These are phyloP conservation scores for Trametes gibbosa DNA, from an alignment of 768 basidiomycete genomes.

Conservation along the genomic window DNA sequence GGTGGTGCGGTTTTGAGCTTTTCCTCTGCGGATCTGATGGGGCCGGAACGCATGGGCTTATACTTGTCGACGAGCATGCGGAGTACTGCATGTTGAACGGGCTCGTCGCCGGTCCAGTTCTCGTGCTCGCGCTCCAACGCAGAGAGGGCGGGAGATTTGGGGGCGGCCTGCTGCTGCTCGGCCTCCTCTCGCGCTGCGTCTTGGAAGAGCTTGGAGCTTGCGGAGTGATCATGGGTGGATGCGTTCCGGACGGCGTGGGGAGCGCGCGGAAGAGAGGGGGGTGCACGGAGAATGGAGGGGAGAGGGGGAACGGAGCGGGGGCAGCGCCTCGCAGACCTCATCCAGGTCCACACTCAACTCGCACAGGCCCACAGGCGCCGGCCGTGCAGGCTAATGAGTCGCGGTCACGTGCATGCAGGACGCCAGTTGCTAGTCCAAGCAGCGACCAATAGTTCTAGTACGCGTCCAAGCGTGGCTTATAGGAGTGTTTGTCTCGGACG, in stretches of 20 bases:
- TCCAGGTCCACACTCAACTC: conserved; percentile 16
- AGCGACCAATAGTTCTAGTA: too few relatives aligned
- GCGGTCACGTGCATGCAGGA: conserved; percentile 12
- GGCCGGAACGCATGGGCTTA: conserved; percentile 70
- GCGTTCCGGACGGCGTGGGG: not conserved
- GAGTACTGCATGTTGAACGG: conserved; percentile 63
- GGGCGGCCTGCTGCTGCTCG: conserved; percentile 28
- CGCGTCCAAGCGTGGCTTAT: not conserved
- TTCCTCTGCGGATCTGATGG: conserved; percentile 60
- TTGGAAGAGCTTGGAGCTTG: conserved; percentile 62
- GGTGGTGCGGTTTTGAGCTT: conserved; percentile 55
- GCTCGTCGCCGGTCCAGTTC: conserved; percentile 81
- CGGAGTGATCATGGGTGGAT: conserved; percentile 28
- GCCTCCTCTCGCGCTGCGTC: conserved; percentile 58
- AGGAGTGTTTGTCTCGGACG: not conserved
- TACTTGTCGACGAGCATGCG: conserved; percentile 88
- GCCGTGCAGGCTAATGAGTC: conserved; percentile 5
- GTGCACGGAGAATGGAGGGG: not conserved
- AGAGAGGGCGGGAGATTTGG: conserved; percentile 23
- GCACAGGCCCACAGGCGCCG: not conserved
- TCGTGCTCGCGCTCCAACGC: conserved; percentile 46
- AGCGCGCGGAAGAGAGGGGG: not conserved
- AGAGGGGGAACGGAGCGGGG: conserved; percentile 5
- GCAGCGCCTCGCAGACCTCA: conserved; percentile 19
- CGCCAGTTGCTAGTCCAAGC: not conserved